Evolutionary conservation across 768 basidiomycete species (phyloP), one percentile per base, ranked within the genome.

Genomic region (Piloderma croceum): DNA sequence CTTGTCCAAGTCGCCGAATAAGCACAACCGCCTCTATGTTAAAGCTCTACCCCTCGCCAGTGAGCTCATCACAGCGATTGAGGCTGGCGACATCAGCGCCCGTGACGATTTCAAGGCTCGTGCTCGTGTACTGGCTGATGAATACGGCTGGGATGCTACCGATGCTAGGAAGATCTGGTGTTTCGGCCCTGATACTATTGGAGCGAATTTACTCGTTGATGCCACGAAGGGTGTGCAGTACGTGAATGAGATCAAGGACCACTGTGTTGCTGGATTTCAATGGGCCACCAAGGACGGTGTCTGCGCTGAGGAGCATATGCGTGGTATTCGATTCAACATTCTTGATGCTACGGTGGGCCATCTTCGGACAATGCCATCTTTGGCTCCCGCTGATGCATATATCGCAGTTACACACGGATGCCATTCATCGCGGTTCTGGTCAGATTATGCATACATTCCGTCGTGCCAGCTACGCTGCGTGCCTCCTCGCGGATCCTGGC

Each of bases 241-340:
- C 72, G 63, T 81, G 44, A 76, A 76, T 64, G 79, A 81, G 63
- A 81, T 81, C 70, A 81, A 82, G 70, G 79, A 82, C 56, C 81
- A 79, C 43, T 78, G 76, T 57, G 72, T 82, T 51, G 78, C 79
- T 53, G 79, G 75, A 33, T 81, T 82, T 78, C 79, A 82, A 66
- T 81, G 79, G 79, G 79, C 79, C 34, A 76, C 79, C 50, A 82
- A 79, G 69, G 77, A 80, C 60, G 74, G 75, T 65, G 76, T 70
- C 53, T 68, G 73, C 51, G 69, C 71, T 43, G 79, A 82, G 58
- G 79, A 82, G 71, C 73, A 69, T 61, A 79, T 82, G 79, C 76
- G 79, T 61, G 77, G 77, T 65, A 68, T 77, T 55, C 73, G 79
- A 50, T 67, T 74, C 67, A 81, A 82, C 74, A 66, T 79, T 41